Percentiles rank a stretch among this genome's conserved stretches.
phyloP scores from a whole-genome alignment of 73 alveolate species.

The Paramecium caudatum region DNA sequence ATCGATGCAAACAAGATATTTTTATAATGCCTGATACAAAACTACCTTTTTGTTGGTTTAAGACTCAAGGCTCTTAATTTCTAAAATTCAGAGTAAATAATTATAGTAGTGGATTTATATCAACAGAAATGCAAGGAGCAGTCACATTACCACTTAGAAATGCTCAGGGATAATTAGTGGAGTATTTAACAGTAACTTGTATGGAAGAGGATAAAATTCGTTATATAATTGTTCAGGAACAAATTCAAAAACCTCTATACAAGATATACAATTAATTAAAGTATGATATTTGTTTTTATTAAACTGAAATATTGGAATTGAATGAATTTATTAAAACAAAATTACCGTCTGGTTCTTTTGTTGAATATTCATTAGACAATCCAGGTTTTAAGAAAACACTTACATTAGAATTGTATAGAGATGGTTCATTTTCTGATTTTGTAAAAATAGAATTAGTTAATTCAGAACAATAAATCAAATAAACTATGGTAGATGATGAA shows the following conservation, averaged over 20 bases:
- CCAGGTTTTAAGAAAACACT: background rate
- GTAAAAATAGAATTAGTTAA: slow-evolving; percentile 28
- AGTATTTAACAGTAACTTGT: slow-evolving; percentile 23
- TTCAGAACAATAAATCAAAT: background rate
- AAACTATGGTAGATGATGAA: slow-evolving; percentile 18
- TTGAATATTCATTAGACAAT: slow-evolving; percentile 52
- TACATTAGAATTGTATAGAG: slow-evolving; percentile 43
- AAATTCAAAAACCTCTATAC: slow-evolving; percentile 5
- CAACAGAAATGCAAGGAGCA: slow-evolving; percentile 24
- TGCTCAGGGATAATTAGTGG: background rate
- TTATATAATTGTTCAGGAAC: slow-evolving; percentile 5
- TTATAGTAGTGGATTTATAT: background rate
- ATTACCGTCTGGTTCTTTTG: background rate
- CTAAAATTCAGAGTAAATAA: background rate
- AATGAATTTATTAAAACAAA: slow-evolving; percentile 34
- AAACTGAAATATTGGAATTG: slow-evolving; percentile 50
- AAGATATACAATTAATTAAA: background rate
- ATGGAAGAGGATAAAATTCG: slow-evolving; percentile 38
- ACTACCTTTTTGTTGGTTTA: slow-evolving; percentile 41
- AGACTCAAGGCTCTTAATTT: background rate
- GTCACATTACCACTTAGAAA: slow-evolving; percentile 43
- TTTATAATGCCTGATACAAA: slow-evolving; percentile 5
- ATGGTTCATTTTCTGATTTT: slow-evolving; percentile 50
- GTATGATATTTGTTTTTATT: slow-evolving; percentile 30
- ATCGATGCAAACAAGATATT: background rate